These are phyloP conservation scores for Lasiodiplodia theobromae DNA, from an alignment of 2,329 filamentous ascomycete genomes.

Conservation along the genomic window DNA sequence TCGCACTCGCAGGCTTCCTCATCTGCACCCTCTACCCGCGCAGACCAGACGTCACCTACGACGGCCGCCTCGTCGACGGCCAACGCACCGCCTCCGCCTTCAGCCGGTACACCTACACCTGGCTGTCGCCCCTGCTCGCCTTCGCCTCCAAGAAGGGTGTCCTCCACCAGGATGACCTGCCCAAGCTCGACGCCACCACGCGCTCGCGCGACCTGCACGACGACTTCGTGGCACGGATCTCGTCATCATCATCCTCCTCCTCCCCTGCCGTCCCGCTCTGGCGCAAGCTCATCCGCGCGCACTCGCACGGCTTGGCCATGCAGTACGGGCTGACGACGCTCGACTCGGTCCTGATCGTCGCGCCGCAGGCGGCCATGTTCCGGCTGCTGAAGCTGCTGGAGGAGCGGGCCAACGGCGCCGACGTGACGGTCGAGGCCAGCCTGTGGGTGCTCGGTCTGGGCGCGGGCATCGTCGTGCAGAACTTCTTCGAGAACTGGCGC, in stretches of 20 bases:
- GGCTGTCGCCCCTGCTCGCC: conserved; percentile 64
- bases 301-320: conserved; percentile 61
- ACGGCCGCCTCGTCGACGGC: conserved; percentile 60
- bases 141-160: conserved; percentile 22
- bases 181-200: conserved; percentile 26
- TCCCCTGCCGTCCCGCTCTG: conserved; percentile 58
- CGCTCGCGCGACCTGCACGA: conserved; percentile 32
- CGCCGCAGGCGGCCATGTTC: conserved; percentile 73
- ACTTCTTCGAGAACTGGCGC: conserved; percentile 44
- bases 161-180: conserved; percentile 29
- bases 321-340: conserved; percentile 67
- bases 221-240: conserved; percentile 22
- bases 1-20: conserved; percentile 23
- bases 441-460: conserved; percentile 72
- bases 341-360: conserved; percentile 67
- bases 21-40: conserved; percentile 21
- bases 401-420: conserved; percentile 48
- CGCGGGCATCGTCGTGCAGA: conserved; percentile 53
- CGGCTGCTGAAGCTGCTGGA: conserved; percentile 72
- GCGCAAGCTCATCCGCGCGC: conserved; percentile 65
- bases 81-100: conserved; percentile 68
- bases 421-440: conserved; percentile 65
- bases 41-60: conserved; percentile 15
- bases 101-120: conserved; percentile 70
- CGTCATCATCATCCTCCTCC: neutral